Evolutionary conservation across 441 rosid species (phyloP), one percentile per base, ranked within the genome.

Genomic region (Arabidopsis lyrata): DNA sequence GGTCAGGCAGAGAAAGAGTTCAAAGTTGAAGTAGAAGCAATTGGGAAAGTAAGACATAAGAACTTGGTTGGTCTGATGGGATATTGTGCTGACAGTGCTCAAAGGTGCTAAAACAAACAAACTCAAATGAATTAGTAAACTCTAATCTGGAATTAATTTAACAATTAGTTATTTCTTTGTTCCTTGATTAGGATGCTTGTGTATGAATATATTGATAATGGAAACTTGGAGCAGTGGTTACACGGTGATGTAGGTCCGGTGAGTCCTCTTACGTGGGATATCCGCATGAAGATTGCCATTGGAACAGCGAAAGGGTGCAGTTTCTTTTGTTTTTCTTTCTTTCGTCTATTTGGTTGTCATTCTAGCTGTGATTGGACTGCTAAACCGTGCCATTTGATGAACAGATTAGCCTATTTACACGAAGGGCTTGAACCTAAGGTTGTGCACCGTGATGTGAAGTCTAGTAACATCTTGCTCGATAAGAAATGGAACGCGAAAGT

Each of bases 371-470:
- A 48, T 2, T 58, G 5, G 35, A 12, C 0, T 24, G 12, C 44
- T 49, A 36, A 39, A 27, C 34, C 3, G 68, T 41, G 60, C 5
- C 58, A 48, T 83, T 72, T 59, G 73, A 47, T 42, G 73, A 63
- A 70, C 88, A 94, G 99, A 77, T 84, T 94, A 55, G 95, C 97
- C 3, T 91, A 94, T 84, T 84, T 94, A 82, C 99, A 94, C 29
- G 99, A 94, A 81, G 99, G 99, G 54, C 86, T 94, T 70, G 99
- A 94, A 77, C 99, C 99, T 27, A 94, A 94, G 82, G 99, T 94
- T 60, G 99, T 94, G 80, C 99, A 94, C 66, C 95, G 99, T 16
- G 99, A 94, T 80, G 95, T 94, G 63, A 94, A 94, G 80, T 94
- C 99, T 18, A 91, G 99, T 73, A 94, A 94, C 80, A 94, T 94